phyloP scores from a whole-genome alignment of 371 early-diverging fungal species.

The Rhizopus sp. region DNA sequence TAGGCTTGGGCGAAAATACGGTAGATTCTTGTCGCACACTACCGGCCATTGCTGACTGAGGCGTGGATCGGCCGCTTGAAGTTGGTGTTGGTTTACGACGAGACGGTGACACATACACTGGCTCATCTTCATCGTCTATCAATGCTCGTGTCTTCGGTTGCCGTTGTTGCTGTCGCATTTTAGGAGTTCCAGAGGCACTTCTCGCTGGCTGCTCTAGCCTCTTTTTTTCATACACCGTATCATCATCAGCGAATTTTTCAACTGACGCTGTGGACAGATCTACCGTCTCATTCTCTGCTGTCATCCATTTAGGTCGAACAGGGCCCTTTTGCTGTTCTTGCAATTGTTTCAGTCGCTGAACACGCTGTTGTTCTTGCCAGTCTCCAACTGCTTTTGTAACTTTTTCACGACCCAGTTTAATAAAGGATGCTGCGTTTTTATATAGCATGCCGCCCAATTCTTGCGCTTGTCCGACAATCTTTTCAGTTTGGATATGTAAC shows the following conservation, averaged over 20 bases:
- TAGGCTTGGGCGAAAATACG: neutral
- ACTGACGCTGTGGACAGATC: conserved; percentile 1
- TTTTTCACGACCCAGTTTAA: conserved; percentile 70
- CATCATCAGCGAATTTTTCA: conserved; percentile 39
- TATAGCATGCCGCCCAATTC: conserved; percentile 71
- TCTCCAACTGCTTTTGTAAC: conserved; percentile 68
- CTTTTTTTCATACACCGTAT: conserved; percentile 13
- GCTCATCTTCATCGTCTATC: conserved; percentile 29
- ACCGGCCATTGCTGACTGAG: neutral
- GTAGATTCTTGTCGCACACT: conserved; percentile 1
- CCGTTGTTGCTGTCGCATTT: conserved; percentile 19
- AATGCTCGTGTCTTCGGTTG: conserved; percentile 24
- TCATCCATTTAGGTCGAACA: conserved; percentile 28
- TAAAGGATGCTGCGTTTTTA: conserved; percentile 72
- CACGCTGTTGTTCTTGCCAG: conserved; percentile 55
- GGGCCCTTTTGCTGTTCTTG: conserved; percentile 39
- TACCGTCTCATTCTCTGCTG: neutral
- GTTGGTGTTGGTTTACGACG: conserved; percentile 36
- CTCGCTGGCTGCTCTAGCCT: conserved; percentile 2
- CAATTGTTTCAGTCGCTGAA: conserved; percentile 37
- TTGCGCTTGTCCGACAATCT: conserved; percentile 66
- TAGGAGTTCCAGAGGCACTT: conserved; percentile 14
- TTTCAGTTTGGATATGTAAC: conserved; percentile 61
- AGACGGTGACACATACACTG: conserved; percentile 59
- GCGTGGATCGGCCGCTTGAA: conserved; percentile 16